Conservation (phyloP, 2,329 filamentous ascomycete genomes). For the Calonectria honghensis region DNA sequence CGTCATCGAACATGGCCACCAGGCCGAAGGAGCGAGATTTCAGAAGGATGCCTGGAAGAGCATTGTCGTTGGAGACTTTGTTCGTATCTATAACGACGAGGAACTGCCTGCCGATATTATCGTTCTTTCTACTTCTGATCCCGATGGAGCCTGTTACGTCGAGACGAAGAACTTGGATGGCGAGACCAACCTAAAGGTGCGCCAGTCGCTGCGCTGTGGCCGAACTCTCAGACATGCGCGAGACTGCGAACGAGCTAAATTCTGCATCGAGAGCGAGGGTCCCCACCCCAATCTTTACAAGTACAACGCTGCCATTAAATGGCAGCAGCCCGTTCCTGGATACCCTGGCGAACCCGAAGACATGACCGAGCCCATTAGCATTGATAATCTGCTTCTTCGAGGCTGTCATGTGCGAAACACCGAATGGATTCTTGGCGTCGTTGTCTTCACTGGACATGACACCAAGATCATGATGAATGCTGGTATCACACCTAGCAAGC, state of each 20-base stretch:
- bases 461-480: conserved; percentile 99
- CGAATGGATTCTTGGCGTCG: conserved; percentile 94
- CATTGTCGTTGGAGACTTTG: conserved; percentile 95
- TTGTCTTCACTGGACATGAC: conserved; percentile 95
- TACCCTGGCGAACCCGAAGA: conserved; percentile 79
- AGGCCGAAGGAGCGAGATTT: conserved; percentile 84
- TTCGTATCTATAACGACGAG: conserved; percentile 96
- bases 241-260: conserved; percentile 93
- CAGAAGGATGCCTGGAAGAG: conserved; percentile 97
- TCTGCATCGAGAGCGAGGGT: conserved; percentile 90
- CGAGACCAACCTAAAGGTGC: conserved; percentile 97
- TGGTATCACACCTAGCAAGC: conserved; percentile 95
- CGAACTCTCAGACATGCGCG: conserved; percentile 89
- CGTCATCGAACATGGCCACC: conserved; percentile 83
- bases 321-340: conserved; percentile 83
- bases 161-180: conserved; percentile 99
- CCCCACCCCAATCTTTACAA: conserved; percentile 96
- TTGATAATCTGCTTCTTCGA: conserved; percentile 95
- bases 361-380: conserved; percentile 94
- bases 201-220: conserved; percentile 91
- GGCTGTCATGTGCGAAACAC: conserved; percentile 96
- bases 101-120: conserved; percentile 96
- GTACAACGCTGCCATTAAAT: conserved; percentile 92
- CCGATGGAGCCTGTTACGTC: conserved; percentile 95
- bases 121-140: conserved; percentile 93